These are phyloP conservation scores for Rhodotorula sp. DNA, from an alignment of 1,284 basidiomycete species.

Conservation along the genomic window DNA sequence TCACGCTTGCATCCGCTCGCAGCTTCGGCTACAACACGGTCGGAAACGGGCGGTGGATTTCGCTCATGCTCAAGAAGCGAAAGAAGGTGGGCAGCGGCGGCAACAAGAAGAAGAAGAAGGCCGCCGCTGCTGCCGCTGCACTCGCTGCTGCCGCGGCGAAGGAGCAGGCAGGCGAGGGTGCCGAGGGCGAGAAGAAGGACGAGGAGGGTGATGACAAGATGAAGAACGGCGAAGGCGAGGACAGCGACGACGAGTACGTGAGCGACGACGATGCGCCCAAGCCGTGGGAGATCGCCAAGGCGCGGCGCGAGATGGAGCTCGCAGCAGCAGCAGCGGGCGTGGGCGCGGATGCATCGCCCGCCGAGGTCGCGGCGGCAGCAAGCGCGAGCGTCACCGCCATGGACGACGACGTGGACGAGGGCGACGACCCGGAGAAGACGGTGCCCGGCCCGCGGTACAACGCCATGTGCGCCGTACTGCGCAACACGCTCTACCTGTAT, in stretches of 20 bases:
- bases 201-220: slow-evolving; percentile 24
- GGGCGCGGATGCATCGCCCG: background rate
- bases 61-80: slow-evolving; percentile 63
- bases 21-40: slow-evolving; percentile 69
- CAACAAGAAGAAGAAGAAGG: slow-evolving; percentile 54
- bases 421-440: slow-evolving; percentile 70
- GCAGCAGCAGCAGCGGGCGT: slow-evolving; percentile 7
- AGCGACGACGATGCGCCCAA: slow-evolving; percentile 35
- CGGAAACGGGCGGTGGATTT: slow-evolving; percentile 79
- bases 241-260: slow-evolving; percentile 46
- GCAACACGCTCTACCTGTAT: slow-evolving; percentile 87
- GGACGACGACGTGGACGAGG: slow-evolving; percentile 64
- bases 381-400: slow-evolving; percentile 40
- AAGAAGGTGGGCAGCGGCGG: slow-evolving; percentile 58
- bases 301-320: slow-evolving; percentile 18
- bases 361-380: background rate
- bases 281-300: slow-evolving; percentile 40
- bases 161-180: slow-evolving; percentile 29
- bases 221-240: slow-evolving; percentile 32
- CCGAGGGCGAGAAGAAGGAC: slow-evolving; percentile 20
- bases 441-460: slow-evolving; percentile 82
- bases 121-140: slow-evolving; percentile 32
- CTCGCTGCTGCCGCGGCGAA: slow-evolving; percentile 22
- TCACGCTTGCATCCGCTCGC: background rate
- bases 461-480: slow-evolving; percentile 81